Conservation (phyloP, 2,329 filamentous ascomycete species). For the Pseudogymnoascus sp. region DNA sequence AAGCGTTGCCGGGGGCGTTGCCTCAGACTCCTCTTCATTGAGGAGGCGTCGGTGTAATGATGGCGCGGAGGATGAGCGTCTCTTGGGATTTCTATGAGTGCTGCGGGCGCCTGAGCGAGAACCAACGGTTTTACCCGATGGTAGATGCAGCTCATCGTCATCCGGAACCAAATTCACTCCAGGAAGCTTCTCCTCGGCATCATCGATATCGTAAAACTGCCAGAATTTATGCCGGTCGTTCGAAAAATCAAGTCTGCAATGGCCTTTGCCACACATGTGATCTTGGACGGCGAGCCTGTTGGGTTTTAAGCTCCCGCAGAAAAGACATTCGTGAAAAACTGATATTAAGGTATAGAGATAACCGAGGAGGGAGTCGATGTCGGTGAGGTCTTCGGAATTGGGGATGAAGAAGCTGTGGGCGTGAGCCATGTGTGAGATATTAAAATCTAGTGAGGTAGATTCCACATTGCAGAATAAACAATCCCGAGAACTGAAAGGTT, state of each 20-base stretch:
- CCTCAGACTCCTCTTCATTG: background rate
- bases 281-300: constrained; percentile 43
- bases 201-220: constrained; percentile 38
- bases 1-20: background rate
- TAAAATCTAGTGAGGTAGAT: constrained; percentile 32
- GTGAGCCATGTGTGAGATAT: constrained; percentile 43
- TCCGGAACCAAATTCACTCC: constrained; percentile 16
- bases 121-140: constrained; percentile 34
- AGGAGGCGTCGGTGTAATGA: background rate
- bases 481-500: constrained; percentile 26
- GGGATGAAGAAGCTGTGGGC: constrained; percentile 43
- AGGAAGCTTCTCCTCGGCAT: background rate
- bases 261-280: constrained; percentile 45
- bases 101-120: constrained; percentile 22
- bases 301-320: constrained; percentile 40
- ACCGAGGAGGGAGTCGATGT: constrained; percentile 41
- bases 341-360: constrained; percentile 46
- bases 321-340: constrained; percentile 45
- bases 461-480: constrained; percentile 40
- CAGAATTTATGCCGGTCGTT: constrained; percentile 34
- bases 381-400: constrained; percentile 37
- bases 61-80: constrained; percentile 1
- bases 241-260: constrained; percentile 40
- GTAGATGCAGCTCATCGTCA: constrained; percentile 30
- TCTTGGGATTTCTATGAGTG: constrained; percentile 13